These are phyloP conservation scores for Sarocladium brachiariae DNA, from an alignment of 2,329 filamentous ascomycete genomes.

Conservation along the genomic window DNA sequence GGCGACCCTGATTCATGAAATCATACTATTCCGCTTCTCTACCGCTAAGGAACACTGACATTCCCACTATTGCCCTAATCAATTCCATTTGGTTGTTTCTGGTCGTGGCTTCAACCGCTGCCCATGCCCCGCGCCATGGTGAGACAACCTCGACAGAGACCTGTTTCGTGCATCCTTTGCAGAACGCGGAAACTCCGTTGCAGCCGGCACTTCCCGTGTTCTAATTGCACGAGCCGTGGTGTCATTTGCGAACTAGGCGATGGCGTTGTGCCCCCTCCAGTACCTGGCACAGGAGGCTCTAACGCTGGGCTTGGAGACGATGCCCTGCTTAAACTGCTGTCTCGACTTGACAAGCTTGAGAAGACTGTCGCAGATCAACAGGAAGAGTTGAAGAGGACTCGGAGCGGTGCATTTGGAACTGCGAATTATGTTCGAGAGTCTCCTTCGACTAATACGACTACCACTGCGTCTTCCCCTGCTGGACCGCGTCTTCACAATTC, in stretches of 20 bases:
- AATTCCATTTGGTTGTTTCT: no score
- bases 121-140: background rate
- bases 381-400: conserved; percentile 1
- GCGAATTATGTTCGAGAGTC: no score
- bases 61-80: no score
- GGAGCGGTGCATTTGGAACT: background rate
- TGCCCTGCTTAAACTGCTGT: background rate
- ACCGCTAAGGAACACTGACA: no score
- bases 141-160: background rate
- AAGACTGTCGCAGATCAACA: background rate
- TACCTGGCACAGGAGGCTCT: background rate
- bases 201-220: background rate
- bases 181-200: conserved; percentile 7
- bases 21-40: no score
- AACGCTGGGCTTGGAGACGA: background rate
- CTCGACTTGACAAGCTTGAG: conserved; percentile 4
- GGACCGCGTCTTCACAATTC: background rate
- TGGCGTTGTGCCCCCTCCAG: background rate
- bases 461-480: background rate
- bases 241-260: background rate
- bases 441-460: background rate
- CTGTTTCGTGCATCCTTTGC: conserved; percentile 2
- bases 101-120: background rate
- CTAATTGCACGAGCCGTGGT: conserved; percentile 6
- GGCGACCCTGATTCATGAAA: no score